Conservation (phyloP, 768 basidiomycete species). For the Boletellus ananiceps region DNA sequence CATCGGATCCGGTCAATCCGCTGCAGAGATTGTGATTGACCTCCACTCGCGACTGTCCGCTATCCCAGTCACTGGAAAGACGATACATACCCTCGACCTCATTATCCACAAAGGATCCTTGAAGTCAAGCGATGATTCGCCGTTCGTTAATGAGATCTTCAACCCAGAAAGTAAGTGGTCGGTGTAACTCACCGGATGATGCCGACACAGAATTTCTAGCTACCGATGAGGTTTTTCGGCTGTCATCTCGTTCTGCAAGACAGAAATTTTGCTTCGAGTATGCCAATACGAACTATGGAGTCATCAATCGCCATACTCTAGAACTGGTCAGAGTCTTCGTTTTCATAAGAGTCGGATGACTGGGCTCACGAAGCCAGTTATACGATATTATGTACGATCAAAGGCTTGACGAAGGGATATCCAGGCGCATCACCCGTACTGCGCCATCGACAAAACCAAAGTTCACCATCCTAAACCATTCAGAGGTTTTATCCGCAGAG, state of each 20-base stretch:
- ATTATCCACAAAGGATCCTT: constrained; percentile 48
- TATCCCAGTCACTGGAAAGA: constrained; percentile 22
- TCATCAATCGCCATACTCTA: too few relatives aligned
- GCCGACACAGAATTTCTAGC: constrained; percentile 23
- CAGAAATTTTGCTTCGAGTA: constrained; percentile 40
- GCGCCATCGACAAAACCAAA: constrained; percentile 18
- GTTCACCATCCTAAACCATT: constrained; percentile 37
- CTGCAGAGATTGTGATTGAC: constrained; percentile 44
- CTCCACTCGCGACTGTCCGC: constrained; percentile 36
- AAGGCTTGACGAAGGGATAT: constrained; percentile 41
- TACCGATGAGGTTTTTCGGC: constrained; percentile 37
- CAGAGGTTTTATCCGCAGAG: constrained; percentile 33
- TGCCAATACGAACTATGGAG: too few relatives aligned
- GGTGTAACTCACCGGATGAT: not conserved
- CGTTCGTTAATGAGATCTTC: constrained; percentile 53
- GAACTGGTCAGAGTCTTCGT: constrained; percentile 8
- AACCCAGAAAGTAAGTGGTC: constrained; percentile 40
- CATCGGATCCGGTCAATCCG: constrained; percentile 46
- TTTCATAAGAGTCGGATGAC: not conserved
- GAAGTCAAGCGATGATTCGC: constrained; percentile 49
- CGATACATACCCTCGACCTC: constrained; percentile 43
- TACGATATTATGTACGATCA: constrained; percentile 51
- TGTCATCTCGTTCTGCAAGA: constrained; percentile 35
- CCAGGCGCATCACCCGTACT: constrained; percentile 26
- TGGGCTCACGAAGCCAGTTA: constrained; percentile 29